Base-by-base conservation (phyloP, 768 basidiomycete species). In the Dioszegia crocea region DNA sequence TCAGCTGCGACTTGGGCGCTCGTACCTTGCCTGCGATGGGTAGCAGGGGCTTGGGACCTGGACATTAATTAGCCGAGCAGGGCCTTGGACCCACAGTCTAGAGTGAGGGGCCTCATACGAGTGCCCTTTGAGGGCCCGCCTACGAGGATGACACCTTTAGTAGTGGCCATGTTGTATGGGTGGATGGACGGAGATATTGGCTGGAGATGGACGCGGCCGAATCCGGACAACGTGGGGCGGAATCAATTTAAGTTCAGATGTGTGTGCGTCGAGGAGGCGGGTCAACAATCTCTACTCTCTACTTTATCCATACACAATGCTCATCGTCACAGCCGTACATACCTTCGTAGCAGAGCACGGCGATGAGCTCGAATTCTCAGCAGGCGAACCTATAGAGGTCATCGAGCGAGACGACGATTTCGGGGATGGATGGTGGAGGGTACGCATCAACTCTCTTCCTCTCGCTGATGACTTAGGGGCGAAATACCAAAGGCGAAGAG, bases 341-440 rank as follows among this genome's bases (percentile, higher is more conserved):
- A 73, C 67, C 67, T 98, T 97, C 67, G 68, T 78, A 3, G 93
- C 96, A 2, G 92, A 99, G 80, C 85, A 97, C 77, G 88, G 89
- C 51, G 96, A 99, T 77, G 96, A 99, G 78, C 83, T 98, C 38
- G 68, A 84, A 0, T 96, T 98, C 74, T 81, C 79, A 41, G 86
- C 85, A 3, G 93, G 93, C 1, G 91, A 98, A 65, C 81, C 83
- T 56, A 90, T 98, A 66, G 86, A 89, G 70, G 85, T 99, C 27
- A 57, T 97, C 40, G 94, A 98, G 80, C 89, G 85, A 78, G 96
- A 98, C 72, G 96, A 98, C 64, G 78, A 84, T 57, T 98, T 89
- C 74, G 84, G 84, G 19, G 96, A 99, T 77, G 96, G 94, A 17
- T 98, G 96, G 96, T 98, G 91, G 91, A 83, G 85, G 82, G 86